Evolutionary conservation across 805 yeast species (phyloP).

Genomic region (Lipomyces yamanashiensis): DNA sequence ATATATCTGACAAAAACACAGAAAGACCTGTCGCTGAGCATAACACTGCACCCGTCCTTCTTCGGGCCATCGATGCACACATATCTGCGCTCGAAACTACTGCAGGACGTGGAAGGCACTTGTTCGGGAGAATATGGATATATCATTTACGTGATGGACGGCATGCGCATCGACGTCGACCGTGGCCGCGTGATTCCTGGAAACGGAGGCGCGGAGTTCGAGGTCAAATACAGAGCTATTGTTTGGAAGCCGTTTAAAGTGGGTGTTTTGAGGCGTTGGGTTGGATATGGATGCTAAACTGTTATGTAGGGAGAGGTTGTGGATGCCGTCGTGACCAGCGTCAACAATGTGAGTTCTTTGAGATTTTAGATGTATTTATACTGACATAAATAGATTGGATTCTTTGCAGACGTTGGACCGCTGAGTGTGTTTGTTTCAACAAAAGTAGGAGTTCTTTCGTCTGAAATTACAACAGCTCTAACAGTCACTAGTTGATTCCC

Average conservation of each 20-base stretch:
- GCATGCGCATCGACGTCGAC: slow-evolving; percentile 93
- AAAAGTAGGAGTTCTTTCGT: slow-evolving; percentile 51
- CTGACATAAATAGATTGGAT: slow-evolving; percentile 63
- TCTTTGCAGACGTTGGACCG: slow-evolving; percentile 98
- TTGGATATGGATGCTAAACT: background rate
- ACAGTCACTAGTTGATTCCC: slow-evolving; percentile 64
- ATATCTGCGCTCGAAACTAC: slow-evolving; percentile 81
- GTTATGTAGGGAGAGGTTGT: slow-evolving; percentile 80
- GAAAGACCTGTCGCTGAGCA: slow-evolving; percentile 87
- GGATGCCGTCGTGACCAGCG: slow-evolving; percentile 93
- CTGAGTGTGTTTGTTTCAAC: slow-evolving; percentile 91
- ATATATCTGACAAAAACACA: slow-evolving; percentile 35
- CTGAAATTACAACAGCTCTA: background rate
- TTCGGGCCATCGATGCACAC: slow-evolving; percentile 98
- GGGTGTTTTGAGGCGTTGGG: background rate
- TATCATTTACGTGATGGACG: slow-evolving; percentile 92
- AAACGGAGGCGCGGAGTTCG: slow-evolving; percentile 93
- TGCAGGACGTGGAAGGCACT: slow-evolving; percentile 97
- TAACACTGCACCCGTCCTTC: slow-evolving; percentile 95
- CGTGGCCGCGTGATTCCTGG: slow-evolving; percentile 90
- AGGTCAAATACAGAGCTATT: slow-evolving; percentile 92
- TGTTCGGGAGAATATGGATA: slow-evolving; percentile 99
- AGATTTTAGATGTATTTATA: background rate
- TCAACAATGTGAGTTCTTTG: slow-evolving; percentile 57
- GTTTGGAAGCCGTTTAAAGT: slow-evolving; percentile 96